Conservation (phyloP, 2,329 filamentous ascomycete genomes). For the Botrytis porri region DNA sequence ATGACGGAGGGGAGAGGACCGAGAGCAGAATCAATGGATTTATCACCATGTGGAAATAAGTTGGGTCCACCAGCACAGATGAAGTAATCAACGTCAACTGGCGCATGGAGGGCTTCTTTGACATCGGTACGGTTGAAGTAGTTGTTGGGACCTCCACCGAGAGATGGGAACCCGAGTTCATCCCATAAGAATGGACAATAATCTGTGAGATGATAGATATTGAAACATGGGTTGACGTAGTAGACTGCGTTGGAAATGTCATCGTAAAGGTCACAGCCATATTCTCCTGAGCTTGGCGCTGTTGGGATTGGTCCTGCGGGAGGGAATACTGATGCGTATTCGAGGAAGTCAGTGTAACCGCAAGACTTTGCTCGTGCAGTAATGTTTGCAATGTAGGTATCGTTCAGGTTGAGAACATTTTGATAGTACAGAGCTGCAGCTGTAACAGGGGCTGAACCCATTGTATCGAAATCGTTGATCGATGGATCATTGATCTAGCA, state of each 20-base stretch:
- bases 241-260: slow-evolving; percentile 49
- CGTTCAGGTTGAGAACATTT: slow-evolving; percentile 52
- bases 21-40: slow-evolving; percentile 47
- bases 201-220: slow-evolving; percentile 59
- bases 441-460: slow-evolving; percentile 40
- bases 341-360: slow-evolving; percentile 51
- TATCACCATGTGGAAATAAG: slow-evolving; percentile 47
- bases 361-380: slow-evolving; percentile 46
- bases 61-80: slow-evolving; percentile 50
- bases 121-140: slow-evolving; percentile 63
- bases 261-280: slow-evolving; percentile 35
- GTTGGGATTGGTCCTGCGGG: slow-evolving; percentile 52
- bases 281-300: slow-evolving; percentile 22
- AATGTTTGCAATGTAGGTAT: slow-evolving; percentile 48
- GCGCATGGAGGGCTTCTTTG: slow-evolving; percentile 58
- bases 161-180: slow-evolving; percentile 43
- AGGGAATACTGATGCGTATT: slow-evolving; percentile 53
- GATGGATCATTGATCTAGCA: slow-evolving; percentile 55
- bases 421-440: slow-evolving; percentile 50
- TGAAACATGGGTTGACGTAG: slow-evolving; percentile 59
- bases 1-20: slow-evolving; percentile 57
- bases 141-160: slow-evolving; percentile 51
- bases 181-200: slow-evolving; percentile 39
- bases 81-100: slow-evolving; percentile 45
- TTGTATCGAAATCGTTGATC: slow-evolving; percentile 41